Percentiles rank a stretch among this genome's conserved stretches.
phyloP scores from a whole-genome alignment of 306 rosid genomes.

The Vigna nakashimae region DNA sequence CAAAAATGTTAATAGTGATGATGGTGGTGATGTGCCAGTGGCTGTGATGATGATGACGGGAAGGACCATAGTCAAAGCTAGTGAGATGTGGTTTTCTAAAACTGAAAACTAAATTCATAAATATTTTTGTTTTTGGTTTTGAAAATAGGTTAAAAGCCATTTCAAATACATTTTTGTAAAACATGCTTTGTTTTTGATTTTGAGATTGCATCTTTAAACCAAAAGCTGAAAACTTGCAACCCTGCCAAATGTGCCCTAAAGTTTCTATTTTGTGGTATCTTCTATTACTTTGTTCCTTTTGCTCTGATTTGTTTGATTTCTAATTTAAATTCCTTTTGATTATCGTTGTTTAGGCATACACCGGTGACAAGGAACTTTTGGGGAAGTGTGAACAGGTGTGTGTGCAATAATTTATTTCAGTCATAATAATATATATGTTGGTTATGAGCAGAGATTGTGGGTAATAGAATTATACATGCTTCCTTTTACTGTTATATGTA shows the following conservation, averaged over 20 bases:
- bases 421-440: slow-evolving; percentile 36
- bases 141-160: background rate
- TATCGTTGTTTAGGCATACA: slow-evolving; percentile 68
- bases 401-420: slow-evolving; percentile 51
- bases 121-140: background rate
- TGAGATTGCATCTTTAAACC: too few relatives aligned
- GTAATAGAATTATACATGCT: slow-evolving; percentile 14
- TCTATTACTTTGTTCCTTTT: slow-evolving; percentile 17
- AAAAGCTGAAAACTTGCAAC: background rate
- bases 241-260: background rate
- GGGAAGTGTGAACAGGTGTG: slow-evolving; percentile 99
- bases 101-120: too few relatives aligned
- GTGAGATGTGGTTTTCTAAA: too few relatives aligned
- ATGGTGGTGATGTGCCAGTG: too few relatives aligned
- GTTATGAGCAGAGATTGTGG: slow-evolving; percentile 1
- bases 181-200: too few relatives aligned
- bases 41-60: too few relatives aligned
- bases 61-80: too few relatives aligned
- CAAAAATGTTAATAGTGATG: too few relatives aligned
- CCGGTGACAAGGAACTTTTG: slow-evolving; percentile 81
- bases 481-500: slow-evolving; percentile 22
- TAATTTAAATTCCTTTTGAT: slow-evolving; percentile 46
- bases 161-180: too few relatives aligned
- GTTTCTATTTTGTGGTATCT: slow-evolving; percentile 35
- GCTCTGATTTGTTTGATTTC: slow-evolving; percentile 36